These are phyloP conservation scores for Lecanicillium sp. DNA, from an alignment of 2,329 filamentous ascomycete species.

Conservation along the genomic window DNA sequence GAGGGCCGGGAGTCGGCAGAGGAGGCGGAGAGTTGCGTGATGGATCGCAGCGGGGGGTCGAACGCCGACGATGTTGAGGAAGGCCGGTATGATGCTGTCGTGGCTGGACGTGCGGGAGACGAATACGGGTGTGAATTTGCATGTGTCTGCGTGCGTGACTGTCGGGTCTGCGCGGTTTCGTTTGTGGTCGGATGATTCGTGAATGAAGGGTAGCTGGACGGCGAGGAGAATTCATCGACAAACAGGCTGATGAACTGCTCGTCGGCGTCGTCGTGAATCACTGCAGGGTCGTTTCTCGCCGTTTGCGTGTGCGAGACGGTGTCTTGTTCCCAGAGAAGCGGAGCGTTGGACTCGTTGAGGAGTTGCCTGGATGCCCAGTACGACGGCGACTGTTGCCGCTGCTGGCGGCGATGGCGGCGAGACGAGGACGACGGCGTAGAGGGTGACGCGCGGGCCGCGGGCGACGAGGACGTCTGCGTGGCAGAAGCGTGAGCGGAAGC, in stretches of 20 bases:
- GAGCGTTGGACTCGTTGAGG: no score
- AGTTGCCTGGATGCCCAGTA: no score
- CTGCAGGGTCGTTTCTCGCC: background rate
- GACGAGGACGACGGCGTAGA: background rate
- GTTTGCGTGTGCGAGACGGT: slow-evolving; percentile 3
- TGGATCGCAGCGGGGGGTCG: slow-evolving; percentile 4
- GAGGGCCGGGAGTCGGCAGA: slow-evolving; percentile 18
- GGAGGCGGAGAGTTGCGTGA: slow-evolving; percentile 12
- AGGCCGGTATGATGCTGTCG: background rate
- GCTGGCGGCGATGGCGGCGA: background rate
- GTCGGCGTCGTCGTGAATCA: slow-evolving; percentile 10
- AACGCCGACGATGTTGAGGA: no score
- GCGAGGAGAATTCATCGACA: slow-evolving; percentile 26
- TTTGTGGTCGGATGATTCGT: slow-evolving; percentile 6
- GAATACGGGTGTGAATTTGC: slow-evolving; percentile 12
- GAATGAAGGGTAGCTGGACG: slow-evolving; percentile 26
- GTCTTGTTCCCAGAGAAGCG: slow-evolving; percentile 2
- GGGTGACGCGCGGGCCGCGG: no score
- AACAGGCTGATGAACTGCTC: slow-evolving; percentile 19
- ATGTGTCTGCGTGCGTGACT: slow-evolving; percentile 10
- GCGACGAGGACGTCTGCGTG: background rate
- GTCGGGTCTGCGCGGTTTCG: slow-evolving; percentile 7
- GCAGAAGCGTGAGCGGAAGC: no score
- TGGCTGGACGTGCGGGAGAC: slow-evolving; percentile 14
- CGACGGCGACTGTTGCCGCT: background rate